Evolutionary conservation across 768 basidiomycete species (phyloP), one percentile per base, ranked within the genome.

Genomic region (Rhizopogon roseolus): DNA sequence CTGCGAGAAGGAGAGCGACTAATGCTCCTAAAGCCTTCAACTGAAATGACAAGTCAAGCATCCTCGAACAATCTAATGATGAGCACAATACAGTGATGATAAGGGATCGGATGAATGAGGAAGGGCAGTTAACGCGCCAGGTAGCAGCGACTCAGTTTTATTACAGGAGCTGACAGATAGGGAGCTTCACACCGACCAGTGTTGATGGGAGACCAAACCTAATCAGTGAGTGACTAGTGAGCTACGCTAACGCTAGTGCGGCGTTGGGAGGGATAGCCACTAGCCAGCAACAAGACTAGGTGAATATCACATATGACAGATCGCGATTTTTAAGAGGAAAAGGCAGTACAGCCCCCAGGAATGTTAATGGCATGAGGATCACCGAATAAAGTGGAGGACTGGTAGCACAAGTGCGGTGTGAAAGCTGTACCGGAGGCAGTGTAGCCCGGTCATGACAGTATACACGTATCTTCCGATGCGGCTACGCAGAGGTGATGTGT

Each of bases 21-120:
- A 70, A 17, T 27, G 58, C 56, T 1, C 59, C 59, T 14, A 69
- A 19, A 1, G 54, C 55, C 46, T 64, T 65, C 36, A 56, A 1
- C 49, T 48, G 56, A 13, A 60, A 54, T 14, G 41, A 1, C 4
- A 56, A n/a, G 43, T 55, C 54, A 14, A 51, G 13, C 14, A 50
- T 42, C 28, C 14, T 56, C 44, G 11, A 55, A 49, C 61, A 66
- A 58, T 6, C 27, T 49, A n/a, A n/a, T n/a, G n/a, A 34, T 27
- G n/a, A 32, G 27, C 5, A 32, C n/a, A 14, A 32, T 37, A 54
- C 11, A 22, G 43, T 38, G 28, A 22, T 19, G 37, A 52, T 13
- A 25, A 32, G 45, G 40, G 39, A 36, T n/a, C 17, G 10, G 16
- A 9, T 7, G 9, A 16, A 43, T 5, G 42, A n/a, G 27, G 27